These are phyloP conservation scores for Phialophora verrucosa DNA, from an alignment of 2,329 filamentous ascomycete species.

Conservation along the genomic window DNA sequence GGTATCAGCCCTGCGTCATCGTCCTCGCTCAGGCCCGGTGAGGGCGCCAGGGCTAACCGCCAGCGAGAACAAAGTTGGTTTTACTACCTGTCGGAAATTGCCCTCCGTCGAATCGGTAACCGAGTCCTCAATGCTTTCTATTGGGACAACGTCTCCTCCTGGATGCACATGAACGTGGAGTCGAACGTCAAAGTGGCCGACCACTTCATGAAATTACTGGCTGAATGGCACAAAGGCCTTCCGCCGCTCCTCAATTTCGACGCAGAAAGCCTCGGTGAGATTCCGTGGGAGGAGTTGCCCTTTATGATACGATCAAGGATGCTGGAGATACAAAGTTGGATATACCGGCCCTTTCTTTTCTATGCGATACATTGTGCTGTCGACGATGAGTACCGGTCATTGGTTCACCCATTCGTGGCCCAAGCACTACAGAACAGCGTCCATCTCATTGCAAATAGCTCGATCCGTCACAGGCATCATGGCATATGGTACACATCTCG, in stretches of 20 bases:
- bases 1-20: no score
- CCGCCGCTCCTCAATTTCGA: not conserved
- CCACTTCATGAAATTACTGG: not conserved
- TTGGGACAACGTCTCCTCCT: constrained; percentile 2
- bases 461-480: not conserved
- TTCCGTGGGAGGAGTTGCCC: not conserved
- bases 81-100: constrained; percentile 6
- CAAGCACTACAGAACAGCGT: not conserved
- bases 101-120: constrained; percentile 1
- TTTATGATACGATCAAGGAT: not conserved
- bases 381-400: not conserved
- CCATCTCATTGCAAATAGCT: not conserved
- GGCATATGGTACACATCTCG: constrained; percentile 5
- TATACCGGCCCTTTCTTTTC: constrained; percentile 10
- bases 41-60: no score
- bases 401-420: not conserved
- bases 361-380: not conserved
- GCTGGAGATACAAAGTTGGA: not conserved
- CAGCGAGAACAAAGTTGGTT: constrained; percentile 1
- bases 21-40: no score
- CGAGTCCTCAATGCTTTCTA: constrained; percentile 4
- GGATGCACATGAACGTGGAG: not conserved
- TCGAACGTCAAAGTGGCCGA: not conserved
- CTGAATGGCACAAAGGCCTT: not conserved
- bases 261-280: not conserved